Conservation (phyloP, 1,284 basidiomycete genomes). For the Tylopilus sp. region DNA sequence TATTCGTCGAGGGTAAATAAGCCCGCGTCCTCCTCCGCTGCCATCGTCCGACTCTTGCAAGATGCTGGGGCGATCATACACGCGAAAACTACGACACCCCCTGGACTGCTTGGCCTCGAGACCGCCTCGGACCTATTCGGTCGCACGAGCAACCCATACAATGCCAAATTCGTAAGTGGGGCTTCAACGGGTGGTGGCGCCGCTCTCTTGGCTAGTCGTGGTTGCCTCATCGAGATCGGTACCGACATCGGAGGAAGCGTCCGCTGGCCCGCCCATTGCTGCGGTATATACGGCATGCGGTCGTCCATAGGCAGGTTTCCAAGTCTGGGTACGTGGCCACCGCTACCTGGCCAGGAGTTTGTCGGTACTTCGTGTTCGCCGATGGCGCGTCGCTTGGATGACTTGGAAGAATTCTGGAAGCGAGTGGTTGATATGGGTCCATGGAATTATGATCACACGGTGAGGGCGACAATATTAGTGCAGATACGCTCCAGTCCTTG, state of each 20-base stretch:
- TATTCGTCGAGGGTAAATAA: constrained; percentile 42
- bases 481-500: neutral
- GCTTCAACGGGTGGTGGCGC: constrained; percentile 50
- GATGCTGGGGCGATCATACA: constrained; percentile 49
- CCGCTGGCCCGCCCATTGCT: constrained; percentile 52
- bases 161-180: constrained; percentile 39
- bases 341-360: constrained; percentile 41
- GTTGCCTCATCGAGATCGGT: constrained; percentile 47
- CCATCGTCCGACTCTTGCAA: constrained; percentile 44
- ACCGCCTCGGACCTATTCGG: constrained; percentile 55
- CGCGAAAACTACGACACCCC: constrained; percentile 49
- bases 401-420: constrained; percentile 42
- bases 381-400: constrained; percentile 47
- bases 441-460: constrained; percentile 36
- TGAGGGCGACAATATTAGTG: constrained; percentile 9
- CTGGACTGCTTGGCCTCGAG: constrained; percentile 54
- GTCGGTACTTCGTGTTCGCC: constrained; percentile 42
- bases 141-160: constrained; percentile 45
- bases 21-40: constrained; percentile 35
- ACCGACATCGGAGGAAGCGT: constrained; percentile 48
- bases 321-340: constrained; percentile 21
- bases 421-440: constrained; percentile 36
- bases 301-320: constrained; percentile 42
- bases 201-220: constrained; percentile 43
- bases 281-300: constrained; percentile 52